Base-by-base conservation (phyloP, 805 yeast genomes). In the Zygosaccharomyces bisporus region DNA sequence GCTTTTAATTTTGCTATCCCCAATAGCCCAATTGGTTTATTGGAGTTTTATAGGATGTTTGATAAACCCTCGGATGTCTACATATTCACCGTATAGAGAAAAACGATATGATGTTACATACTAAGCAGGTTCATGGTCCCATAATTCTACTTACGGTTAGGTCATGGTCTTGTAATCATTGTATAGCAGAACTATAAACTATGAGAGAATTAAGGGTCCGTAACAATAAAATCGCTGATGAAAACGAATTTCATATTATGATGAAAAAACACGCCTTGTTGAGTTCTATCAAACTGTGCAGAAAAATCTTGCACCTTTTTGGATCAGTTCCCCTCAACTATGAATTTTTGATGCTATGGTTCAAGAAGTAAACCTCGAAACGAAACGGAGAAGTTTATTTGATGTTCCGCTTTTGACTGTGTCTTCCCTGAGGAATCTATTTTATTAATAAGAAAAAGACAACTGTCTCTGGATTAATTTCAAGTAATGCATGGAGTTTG, bases 341-440 rank as follows among this genome's bases (percentile, higher is more conserved):
- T 67, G 71, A 71, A 54, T 67, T 39, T 62, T 64, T 10, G 58
- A 66, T 47, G 67, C 70, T 7, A 50, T 55, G 18, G 56, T 67
- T 48, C 71, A 67, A 50, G 72, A 67, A 39, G 32, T 67, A 3
- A 70, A 67, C 48, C 44, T 66, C 31, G 60, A 55, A n/a, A n/a
- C n/a, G n/a, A n/a, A 58, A 69, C 8, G 70, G 69, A 6, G 61
- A 63, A 29, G 57, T 68, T 35, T 67, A 21, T 68, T 66, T 47
- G 70, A 17, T 41, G 44, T 39, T 41, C 44, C 16, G 17, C 44
- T 34, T 16, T 41, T 66, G 69, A 67, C 20, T 67, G 67, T 44
- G 60, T 67, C 29, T 56, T 66, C 2, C 70, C 68, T 2, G 50
- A 45, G 10, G 66, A 61, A 34, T 63, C 70, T 1, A 59, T 57